A percentile compares a stretch with the other conserved stretches of the same genome.
Evolutionary conservation across 148 eudicot genomes (phyloP).

Genomic region (Dianthus caryophyllus): DNA sequence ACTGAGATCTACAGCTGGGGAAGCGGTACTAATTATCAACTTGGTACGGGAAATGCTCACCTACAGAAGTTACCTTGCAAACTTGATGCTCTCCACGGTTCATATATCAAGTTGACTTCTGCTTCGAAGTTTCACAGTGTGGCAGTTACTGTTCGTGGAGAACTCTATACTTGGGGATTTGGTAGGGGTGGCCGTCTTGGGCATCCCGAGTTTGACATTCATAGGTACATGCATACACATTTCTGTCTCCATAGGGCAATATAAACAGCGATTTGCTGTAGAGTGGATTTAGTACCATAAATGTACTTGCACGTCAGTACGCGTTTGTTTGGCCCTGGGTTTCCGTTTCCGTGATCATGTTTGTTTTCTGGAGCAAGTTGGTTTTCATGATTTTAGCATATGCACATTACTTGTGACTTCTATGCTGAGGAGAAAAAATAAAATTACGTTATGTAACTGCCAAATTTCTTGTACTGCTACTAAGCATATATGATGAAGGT

Average conservation of each 20-base stretch:
- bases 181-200: slow-evolving; percentile 99
- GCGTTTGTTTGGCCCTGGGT: background rate
- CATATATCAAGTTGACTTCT: slow-evolving; percentile 60
- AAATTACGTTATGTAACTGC: background rate
- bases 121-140: slow-evolving; percentile 98
- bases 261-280: too few species aligned
- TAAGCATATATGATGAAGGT: background rate
- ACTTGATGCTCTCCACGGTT: slow-evolving; percentile 84
- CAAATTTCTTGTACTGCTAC: background rate
- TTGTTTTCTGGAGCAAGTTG: background rate
- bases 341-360: background rate
- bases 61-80: slow-evolving; percentile 92
- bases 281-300: background rate
- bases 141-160: slow-evolving; percentile 77
- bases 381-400: background rate
- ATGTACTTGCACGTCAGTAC: background rate
- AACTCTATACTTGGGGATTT: slow-evolving; percentile 97
- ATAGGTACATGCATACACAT: slow-evolving; percentile 48
- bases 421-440: background rate
- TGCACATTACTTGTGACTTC: background rate
- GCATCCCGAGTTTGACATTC: slow-evolving; percentile 97
- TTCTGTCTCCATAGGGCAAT: too few species aligned
- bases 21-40: slow-evolving; percentile 98
- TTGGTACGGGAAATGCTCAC: slow-evolving; percentile 98
- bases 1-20: slow-evolving; percentile 99